These are phyloP conservation scores for Xerocomellus dryophilus DNA, from an alignment of 768 basidiomycete species.

Conservation along the genomic window DNA sequence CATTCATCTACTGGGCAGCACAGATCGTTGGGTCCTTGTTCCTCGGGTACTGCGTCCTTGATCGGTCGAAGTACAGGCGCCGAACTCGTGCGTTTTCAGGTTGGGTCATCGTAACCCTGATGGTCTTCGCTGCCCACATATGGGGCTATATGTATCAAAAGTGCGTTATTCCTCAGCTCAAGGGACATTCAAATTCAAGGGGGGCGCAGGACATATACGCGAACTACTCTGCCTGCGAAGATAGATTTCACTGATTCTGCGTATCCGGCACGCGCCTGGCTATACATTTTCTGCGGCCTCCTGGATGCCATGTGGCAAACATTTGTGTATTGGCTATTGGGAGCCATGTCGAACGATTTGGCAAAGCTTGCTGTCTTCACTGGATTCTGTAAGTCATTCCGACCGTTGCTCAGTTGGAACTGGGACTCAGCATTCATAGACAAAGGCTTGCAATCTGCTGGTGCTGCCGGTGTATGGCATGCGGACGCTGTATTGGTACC, in stretches of 20 bases:
- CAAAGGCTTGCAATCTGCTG: conserved; percentile 75
- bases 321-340: conserved; percentile 78
- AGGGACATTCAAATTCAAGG: background rate
- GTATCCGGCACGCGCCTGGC: conserved; percentile 54
- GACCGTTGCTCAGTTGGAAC: background rate
- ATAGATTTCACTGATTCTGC: conserved; percentile 58
- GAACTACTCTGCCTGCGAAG: conserved; percentile 45
- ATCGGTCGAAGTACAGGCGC: conserved; percentile 51
- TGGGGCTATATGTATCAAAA: conserved; percentile 79
- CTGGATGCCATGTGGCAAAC: conserved; percentile 88
- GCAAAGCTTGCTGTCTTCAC: conserved; percentile 76
- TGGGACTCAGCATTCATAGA: conserved; percentile 36
- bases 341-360: conserved; percentile 82
- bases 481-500: conserved; percentile 61
- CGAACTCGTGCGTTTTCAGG: conserved; percentile 70
- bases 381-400: conserved; percentile 65
- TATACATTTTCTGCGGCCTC: conserved; percentile 72
- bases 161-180: conserved; percentile 37
- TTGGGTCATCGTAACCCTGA: conserved; percentile 57
- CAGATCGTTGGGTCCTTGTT: conserved; percentile 74
- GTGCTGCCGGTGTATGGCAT: conserved; percentile 69
- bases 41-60: conserved; percentile 64
- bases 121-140: conserved; percentile 67
- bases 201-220: conserved; percentile 52
- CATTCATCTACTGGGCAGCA: conserved; percentile 74